phyloP scores from a whole-genome alignment of 495 filamentous ascomycete species.

The Aspergillus campestris region DNA sequence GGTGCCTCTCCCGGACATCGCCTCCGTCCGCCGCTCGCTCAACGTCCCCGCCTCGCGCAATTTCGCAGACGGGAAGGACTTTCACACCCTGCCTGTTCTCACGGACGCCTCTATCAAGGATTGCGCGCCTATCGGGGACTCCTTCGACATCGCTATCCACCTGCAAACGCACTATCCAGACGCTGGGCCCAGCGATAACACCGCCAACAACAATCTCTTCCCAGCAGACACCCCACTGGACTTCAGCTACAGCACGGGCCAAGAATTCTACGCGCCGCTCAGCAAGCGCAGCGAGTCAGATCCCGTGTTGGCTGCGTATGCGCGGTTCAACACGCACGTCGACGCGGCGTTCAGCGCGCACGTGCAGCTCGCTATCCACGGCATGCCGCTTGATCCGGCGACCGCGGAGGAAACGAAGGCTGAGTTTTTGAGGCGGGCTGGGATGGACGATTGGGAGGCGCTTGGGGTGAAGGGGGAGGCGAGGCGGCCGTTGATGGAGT shows the following conservation, averaged over 20 bases:
- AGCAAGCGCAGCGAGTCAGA: conserved; percentile 12
- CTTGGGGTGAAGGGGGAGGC: conserved; percentile 33
- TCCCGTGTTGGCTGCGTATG: conserved; percentile 14
- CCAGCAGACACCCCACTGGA: conserved; percentile 23
- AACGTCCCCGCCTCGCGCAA: conserved; percentile 39
- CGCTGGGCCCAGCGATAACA: conserved; percentile 14
- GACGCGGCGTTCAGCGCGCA: conserved; percentile 42
- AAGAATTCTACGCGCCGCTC: conserved; percentile 17
- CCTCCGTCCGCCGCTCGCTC: conserved; percentile 36
- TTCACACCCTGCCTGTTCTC: conserved; percentile 52
- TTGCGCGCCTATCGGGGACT: conserved; percentile 41
- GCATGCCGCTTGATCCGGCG: conserved; percentile 38
- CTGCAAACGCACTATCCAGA: conserved; percentile 42
- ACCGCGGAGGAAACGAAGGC: conserved; percentile 32
- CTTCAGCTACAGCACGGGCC: conserved; percentile 8
- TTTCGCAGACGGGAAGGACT: conserved; percentile 48
- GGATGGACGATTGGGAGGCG: conserved; percentile 38
- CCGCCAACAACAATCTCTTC: conserved; percentile 20
- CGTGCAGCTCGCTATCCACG: conserved; percentile 18
- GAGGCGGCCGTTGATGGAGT: conserved; percentile 23
- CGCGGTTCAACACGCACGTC: conserved; percentile 38
- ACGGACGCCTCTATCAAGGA: conserved; percentile 31
- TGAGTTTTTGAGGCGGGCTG: conserved; percentile 37
- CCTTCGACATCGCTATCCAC: conserved; percentile 54
- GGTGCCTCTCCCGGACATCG: conserved; percentile 43